Evolutionary conservation across 2,329 filamentous ascomycete species (phyloP).

Genomic region (Sclerotinia spermophila): DNA sequence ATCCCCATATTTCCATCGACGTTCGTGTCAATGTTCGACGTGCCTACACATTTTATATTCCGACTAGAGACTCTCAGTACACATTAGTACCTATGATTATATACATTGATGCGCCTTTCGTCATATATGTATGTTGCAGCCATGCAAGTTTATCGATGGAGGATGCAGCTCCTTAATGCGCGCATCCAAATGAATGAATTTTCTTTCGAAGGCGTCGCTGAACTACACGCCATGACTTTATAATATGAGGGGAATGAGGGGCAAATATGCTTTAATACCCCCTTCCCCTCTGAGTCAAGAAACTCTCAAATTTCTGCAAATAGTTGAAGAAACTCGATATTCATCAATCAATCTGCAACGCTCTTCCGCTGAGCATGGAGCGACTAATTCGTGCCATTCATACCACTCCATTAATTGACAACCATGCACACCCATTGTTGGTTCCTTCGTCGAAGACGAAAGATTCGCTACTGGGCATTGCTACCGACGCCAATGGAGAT

Average conservation of each 20-base stretch:
- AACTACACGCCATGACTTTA: neutral
- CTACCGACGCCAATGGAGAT: conserved; percentile 67
- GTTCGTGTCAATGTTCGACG: neutral
- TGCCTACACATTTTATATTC: neutral
- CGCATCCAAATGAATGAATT: neutral
- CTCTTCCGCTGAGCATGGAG: neutral
- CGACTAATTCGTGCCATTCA: conserved; percentile 42
- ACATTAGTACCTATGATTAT: neutral
- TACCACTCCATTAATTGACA: conserved; percentile 64
- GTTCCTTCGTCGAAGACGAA: conserved; percentile 46
- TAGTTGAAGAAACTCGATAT: neutral
- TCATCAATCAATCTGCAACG: neutral
- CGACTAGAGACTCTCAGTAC: too few species aligned
- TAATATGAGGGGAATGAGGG: conserved; percentile 7
- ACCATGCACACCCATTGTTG: conserved; percentile 69
- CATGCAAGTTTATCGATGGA: conserved; percentile 8
- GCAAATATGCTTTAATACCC: neutral
- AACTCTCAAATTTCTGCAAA: neutral
- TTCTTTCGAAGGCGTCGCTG: neutral
- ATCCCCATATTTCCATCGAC: neutral
- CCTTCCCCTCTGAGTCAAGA: neutral
- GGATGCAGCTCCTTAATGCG: neutral
- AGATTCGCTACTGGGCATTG: conserved; percentile 55
- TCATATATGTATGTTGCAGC: neutral
- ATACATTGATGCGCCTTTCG: neutral